A percentile compares a stretch with the other conserved stretches of the same genome.
phyloP scores from a whole-genome alignment of 768 basidiomycete species.

The Boletales sp. region DNA sequence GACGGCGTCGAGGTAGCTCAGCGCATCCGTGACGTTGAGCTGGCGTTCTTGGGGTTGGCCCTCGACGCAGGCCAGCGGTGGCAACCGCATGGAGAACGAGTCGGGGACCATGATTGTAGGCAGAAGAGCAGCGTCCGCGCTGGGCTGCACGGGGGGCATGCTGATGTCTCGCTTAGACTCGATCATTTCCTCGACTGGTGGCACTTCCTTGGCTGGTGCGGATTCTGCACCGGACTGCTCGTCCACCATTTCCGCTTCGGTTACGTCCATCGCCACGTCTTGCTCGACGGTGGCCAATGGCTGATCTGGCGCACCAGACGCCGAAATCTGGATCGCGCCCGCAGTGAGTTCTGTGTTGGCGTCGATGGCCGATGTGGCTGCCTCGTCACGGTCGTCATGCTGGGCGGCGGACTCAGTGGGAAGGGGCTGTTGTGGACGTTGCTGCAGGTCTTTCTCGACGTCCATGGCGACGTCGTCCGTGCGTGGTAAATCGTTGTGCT shows the following conservation, averaged over 20 bases:
- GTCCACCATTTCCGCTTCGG: slow-evolving; percentile 15
- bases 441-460: slow-evolving; percentile 17
- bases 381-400: slow-evolving; percentile 1
- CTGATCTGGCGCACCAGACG: slow-evolving; percentile 18
- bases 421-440: not conserved
- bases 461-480: slow-evolving; percentile 18
- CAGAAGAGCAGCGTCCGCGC: slow-evolving; percentile 9
- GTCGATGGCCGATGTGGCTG: not conserved
- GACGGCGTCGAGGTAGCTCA: slow-evolving; percentile 62
- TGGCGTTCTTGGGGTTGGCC: slow-evolving; percentile 37
- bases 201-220: slow-evolving; percentile 2
- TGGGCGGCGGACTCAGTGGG: not conserved
- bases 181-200: slow-evolving; percentile 9
- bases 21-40: slow-evolving; percentile 59
- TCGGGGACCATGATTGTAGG: slow-evolving; percentile 12
- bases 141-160: slow-evolving; percentile 17
- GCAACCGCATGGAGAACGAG: slow-evolving; percentile 13
- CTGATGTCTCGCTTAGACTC: slow-evolving; percentile 24
- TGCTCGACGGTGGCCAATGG: slow-evolving; percentile 19
- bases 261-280: slow-evolving; percentile 23
- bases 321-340: not conserved
- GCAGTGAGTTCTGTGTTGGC: slow-evolving; percentile 11
- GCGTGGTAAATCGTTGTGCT: not conserved
- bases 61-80: slow-evolving; percentile 22
- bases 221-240: slow-evolving; percentile 6